phyloP scores from a whole-genome alignment of 2,329 filamentous ascomycete species.

The Aspergillus sp. region DNA sequence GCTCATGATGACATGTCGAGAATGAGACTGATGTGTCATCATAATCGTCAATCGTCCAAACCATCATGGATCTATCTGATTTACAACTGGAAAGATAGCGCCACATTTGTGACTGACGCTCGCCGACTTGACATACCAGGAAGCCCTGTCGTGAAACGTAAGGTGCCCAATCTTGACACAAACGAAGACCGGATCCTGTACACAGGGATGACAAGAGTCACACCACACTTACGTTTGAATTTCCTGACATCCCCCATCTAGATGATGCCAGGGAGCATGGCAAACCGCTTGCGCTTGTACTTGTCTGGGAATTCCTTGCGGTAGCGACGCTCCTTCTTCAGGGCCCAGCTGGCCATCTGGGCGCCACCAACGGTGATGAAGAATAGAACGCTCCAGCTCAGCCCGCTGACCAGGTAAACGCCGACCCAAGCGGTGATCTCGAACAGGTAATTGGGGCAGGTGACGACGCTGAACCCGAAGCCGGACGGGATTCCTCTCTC shows the following conservation, averaged over 20 bases:
- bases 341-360: conserved; percentile 86
- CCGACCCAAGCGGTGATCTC: conserved; percentile 85
- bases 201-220: no score
- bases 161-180: no score
- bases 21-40: no score
- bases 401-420: conserved; percentile 71
- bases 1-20: conserved; percentile 1
- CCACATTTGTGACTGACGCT: no score
- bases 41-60: no score
- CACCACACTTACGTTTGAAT: neutral
- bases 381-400: conserved; percentile 70
- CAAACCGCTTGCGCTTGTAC: conserved; percentile 92
- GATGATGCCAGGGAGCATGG: conserved; percentile 75
- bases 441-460: conserved; percentile 97
- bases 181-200: no score
- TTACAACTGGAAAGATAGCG: no score
- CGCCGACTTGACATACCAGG: no score
- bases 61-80: no score
- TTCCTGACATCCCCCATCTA: conserved; percentile 40
- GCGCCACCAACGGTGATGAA: conserved; percentile 71
- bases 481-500: conserved; percentile 86
- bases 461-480: conserved; percentile 81
- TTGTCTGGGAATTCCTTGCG: conserved; percentile 86
- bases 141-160: no score
- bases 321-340: conserved; percentile 88